Base-by-base conservation (phyloP, 2,329 filamentous ascomycete genomes). In the Coniochaeta prunicola region DNA sequence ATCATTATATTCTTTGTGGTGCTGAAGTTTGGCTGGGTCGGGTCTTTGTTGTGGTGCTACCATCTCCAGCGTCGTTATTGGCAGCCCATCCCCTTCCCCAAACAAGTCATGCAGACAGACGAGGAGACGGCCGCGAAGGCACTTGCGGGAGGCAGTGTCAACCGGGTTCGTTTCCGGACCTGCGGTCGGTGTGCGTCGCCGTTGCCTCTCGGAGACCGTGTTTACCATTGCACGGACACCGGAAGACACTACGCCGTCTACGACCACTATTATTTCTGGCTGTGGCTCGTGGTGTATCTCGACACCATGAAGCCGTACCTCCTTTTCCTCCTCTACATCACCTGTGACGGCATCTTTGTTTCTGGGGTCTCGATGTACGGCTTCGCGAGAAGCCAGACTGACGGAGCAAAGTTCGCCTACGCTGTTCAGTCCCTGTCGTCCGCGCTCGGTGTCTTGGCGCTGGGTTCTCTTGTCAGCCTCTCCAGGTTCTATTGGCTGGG, bases 141-240 rank as follows among this genome's bases (percentile, higher is more conserved):
- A 36, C 6, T 36, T 36, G 34, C 34, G 34, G 34, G 34, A 7
- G 34, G 34, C 12, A 36, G 34, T 36, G 34, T 36, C 34, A 36
- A 36, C 34, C 34, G 34, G 10, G 34, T 36, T 15, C 34, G 34
- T 36, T 36, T 36, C 34, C 34, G 12, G 34, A 36, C 34, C 34
- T 36, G 34, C 34, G 34, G 34, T 36, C 34, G 34, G 34, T 36
- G 13, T 36, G 34, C 34, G 34, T 36, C 34, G 34, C 34, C 34
- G 34, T 36, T 36, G 26, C 53, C 53, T 5, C 59, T 60, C 28
- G 53, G 53, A 13, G 59, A 60, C 34, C 59, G 59, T n/a, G 59
- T 60, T 9, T 60, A 60, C 34, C 59, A 60, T 56, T 57, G 40
- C 34, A 53, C 53, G 21, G 31, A 54, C 24, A 19, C 57, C 42